phyloP scores from a whole-genome alignment of 805 yeast genomes.

The Jamesozyma spencerorum region DNA sequence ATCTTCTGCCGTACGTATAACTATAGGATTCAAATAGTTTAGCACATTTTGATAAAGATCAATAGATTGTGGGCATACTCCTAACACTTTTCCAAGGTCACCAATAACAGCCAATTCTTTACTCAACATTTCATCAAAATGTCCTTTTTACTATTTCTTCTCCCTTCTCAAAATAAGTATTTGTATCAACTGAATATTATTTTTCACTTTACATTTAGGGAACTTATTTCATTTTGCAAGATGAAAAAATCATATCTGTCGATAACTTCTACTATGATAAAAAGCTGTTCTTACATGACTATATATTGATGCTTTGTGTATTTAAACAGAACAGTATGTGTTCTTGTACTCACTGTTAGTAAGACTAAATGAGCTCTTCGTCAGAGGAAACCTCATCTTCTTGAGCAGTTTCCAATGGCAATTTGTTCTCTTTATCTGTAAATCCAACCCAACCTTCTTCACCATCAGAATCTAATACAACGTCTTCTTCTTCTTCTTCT shows the following conservation, averaged over 20 bases:
- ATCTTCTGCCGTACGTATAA: constrained; percentile 21
- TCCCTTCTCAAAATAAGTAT: not conserved
- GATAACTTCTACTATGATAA: too few relatives aligned
- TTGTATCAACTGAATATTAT: not conserved
- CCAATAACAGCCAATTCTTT: constrained; percentile 6
- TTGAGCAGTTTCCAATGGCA: constrained; percentile 17
- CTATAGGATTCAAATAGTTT: constrained; percentile 14
- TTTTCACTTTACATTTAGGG: not conserved
- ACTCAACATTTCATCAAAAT: constrained; percentile 1
- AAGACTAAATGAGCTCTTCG: constrained; percentile 16
- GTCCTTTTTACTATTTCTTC: not conserved
- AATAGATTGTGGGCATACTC: constrained; percentile 5
- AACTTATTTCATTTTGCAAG: not conserved
- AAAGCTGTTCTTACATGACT: too few relatives aligned
- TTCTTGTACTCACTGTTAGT: not conserved
- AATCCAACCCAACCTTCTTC: constrained; percentile 33
- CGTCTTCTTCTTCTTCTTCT: constrained; percentile 19
- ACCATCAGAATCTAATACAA: constrained; percentile 30
- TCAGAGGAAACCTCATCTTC: constrained; percentile 26
- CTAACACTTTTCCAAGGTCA: constrained; percentile 6
- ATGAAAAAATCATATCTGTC: not conserved
- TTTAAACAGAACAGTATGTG: not conserved
- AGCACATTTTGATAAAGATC: constrained; percentile 5
- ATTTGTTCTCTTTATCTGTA: constrained; percentile 20
- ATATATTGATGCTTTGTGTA: too few relatives aligned